Evolutionary conservation across 345 rosid species (phyloP).

Genomic region (Lumnitzera racemosa): DNA sequence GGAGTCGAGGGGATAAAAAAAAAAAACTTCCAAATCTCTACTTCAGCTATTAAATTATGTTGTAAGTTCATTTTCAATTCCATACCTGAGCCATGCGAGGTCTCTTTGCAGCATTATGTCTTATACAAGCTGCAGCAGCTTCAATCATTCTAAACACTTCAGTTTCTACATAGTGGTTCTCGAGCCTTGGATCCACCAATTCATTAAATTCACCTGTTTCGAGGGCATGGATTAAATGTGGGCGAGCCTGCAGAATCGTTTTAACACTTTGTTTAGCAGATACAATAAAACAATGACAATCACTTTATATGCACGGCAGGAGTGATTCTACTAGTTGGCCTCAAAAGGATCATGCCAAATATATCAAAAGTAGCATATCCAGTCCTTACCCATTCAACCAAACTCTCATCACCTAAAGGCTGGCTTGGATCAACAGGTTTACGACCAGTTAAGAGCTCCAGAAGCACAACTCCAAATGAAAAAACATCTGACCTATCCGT

Average conservation of each 20-base stretch:
- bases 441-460: constrained; percentile 91
- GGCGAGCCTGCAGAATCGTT: constrained; percentile 58
- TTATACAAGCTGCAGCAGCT: constrained; percentile 92
- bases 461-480: constrained; percentile 94
- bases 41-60: neutral
- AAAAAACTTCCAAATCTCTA: too few species aligned
- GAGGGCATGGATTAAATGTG: constrained; percentile 53
- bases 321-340: too few species aligned
- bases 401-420: constrained; percentile 93
- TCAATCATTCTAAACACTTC: constrained; percentile 80
- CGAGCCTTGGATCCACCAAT: constrained; percentile 70
- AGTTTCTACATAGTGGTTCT: constrained; percentile 58
- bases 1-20: too few species aligned
- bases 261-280: too few species aligned
- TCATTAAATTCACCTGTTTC: constrained; percentile 63
- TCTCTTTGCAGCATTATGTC: constrained; percentile 84
- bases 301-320: too few species aligned
- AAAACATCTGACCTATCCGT: constrained; percentile 92
- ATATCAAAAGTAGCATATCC: neutral
- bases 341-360: neutral
- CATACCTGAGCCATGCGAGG: constrained; percentile 91
- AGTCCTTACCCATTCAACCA: constrained; percentile 90
- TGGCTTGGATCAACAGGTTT: constrained; percentile 76
- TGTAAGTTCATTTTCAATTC: neutral
- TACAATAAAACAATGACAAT: too few species aligned